phyloP scores from a whole-genome alignment of 345 rosid genomes.

The Tarenaya hassleriana region DNA sequence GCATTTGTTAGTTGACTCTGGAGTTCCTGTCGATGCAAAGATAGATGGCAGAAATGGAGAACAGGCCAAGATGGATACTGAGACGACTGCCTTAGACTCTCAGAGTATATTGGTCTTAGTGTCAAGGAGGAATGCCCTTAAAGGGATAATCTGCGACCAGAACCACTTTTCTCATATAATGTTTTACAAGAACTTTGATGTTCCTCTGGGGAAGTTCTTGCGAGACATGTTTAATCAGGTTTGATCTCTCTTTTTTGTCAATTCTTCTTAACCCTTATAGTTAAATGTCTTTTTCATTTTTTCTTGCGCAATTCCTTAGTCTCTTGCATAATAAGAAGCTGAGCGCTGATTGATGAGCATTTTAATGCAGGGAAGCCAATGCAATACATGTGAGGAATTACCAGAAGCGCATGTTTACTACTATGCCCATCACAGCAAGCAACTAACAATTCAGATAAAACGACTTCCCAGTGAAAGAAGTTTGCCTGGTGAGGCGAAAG shows the following conservation, averaged over 20 bases:
- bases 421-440: constrained; percentile 79
- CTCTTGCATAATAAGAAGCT: constrained; percentile 3
- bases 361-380: constrained; percentile 56
- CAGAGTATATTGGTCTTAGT: constrained; percentile 87
- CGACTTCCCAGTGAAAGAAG: constrained; percentile 31
- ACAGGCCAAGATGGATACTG: constrained; percentile 38
- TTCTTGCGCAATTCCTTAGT: not conserved
- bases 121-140: constrained; percentile 63
- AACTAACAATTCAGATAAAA: constrained; percentile 68
- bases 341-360: constrained; percentile 20
- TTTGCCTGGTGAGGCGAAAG: constrained; percentile 63
- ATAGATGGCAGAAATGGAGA: constrained; percentile 35
- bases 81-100: constrained; percentile 40
- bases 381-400: constrained; percentile 49
- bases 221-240: constrained; percentile 86
- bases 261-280: not conserved
- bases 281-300: not conserved
- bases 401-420: constrained; percentile 78
- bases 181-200: constrained; percentile 82
- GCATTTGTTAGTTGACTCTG: constrained; percentile 30
- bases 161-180: constrained; percentile 90
- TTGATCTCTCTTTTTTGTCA: constrained; percentile 10
- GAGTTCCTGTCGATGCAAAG: constrained; percentile 20
- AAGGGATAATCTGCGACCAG: constrained; percentile 74
- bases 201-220: constrained; percentile 84